Evolutionary conservation across 116 monocot genomes (phyloP).

Genomic region (Thalassia testudinum): DNA sequence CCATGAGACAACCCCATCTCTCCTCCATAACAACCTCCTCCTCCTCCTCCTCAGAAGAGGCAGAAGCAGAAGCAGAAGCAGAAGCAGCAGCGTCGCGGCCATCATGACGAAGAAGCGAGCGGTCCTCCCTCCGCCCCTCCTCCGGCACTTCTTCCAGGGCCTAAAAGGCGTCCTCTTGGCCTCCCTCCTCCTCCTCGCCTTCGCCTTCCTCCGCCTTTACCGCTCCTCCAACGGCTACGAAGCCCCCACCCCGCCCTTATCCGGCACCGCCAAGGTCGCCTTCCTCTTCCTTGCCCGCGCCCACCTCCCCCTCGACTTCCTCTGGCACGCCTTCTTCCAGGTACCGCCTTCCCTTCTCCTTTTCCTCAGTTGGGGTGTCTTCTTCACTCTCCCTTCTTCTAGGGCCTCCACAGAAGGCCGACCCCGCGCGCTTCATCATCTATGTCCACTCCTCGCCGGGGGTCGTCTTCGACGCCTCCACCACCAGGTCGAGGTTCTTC

Average conservation of each 20-base stretch:
- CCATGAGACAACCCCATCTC: no score
- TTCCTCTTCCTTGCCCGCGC: conserved; percentile 74
- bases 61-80: no score
- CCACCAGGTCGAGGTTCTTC: conserved; percentile 68
- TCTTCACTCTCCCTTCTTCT: not conserved
- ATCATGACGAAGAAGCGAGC: conserved; percentile 25
- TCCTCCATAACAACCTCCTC: no score
- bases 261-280: conserved; percentile 67
- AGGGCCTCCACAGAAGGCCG: conserved; percentile 43
- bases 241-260: conserved; percentile 6
- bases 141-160: conserved; percentile 18
- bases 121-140: not conserved
- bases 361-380: not conserved
- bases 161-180: conserved; percentile 30
- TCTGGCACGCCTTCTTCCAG: conserved; percentile 86
- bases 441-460: conserved; percentile 80
- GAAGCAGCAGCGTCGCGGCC: no score
- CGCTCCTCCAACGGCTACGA: conserved; percentile 70
- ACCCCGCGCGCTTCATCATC: conserved; percentile 41
- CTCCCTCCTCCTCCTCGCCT: conserved; percentile 80
- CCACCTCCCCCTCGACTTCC: conserved; percentile 75
- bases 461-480: conserved; percentile 46
- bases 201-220: conserved; percentile 58
- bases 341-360: conserved; percentile 6
- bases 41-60: no score